These are phyloP conservation scores for Ganoderma resinaceum DNA, from an alignment of 1,284 basidiomycete genomes.

Conservation along the genomic window DNA sequence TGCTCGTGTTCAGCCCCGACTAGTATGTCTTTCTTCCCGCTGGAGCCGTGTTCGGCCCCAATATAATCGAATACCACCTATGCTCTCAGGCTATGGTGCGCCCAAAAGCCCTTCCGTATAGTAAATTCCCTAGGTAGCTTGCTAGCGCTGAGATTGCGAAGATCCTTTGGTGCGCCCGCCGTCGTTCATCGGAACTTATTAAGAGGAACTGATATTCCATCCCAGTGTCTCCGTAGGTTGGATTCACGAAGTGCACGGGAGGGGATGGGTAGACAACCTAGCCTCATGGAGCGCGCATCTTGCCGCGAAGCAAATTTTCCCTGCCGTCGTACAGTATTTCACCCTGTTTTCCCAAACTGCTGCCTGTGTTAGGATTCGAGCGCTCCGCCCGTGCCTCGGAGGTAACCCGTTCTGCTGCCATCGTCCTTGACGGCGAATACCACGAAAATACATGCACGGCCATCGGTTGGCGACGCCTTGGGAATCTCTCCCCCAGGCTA, in stretches of 20 bases:
- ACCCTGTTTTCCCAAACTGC: conserved; percentile 17
- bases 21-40: conserved; percentile 16
- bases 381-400: conserved; percentile 32
- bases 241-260: conserved; percentile 5
- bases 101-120: conserved; percentile 15
- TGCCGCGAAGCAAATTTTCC: conserved; percentile 18
- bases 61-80: background rate
- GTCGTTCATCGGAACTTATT: conserved; percentile 17
- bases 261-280: conserved; percentile 4
- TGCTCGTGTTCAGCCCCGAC: conserved; percentile 6
- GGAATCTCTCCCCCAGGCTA: conserved; percentile 12
- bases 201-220: conserved; percentile 18
- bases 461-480: conserved; percentile 20
- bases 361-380: conserved; percentile 20
- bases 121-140: conserved; percentile 15
- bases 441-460: conserved; percentile 12
- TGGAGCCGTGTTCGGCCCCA: conserved; percentile 11
- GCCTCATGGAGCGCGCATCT: conserved; percentile 23
- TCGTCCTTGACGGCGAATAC: conserved; percentile 17
- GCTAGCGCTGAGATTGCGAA: conserved; percentile 26
- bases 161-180: conserved; percentile 24
- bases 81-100: conserved; percentile 13
- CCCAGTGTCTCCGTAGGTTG: conserved; percentile 1
- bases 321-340: conserved; percentile 9
- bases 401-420: conserved; percentile 17